Percentiles rank a stretch among this genome's conserved stretches.
These are phyloP conservation scores for Ceratobasidium sp. DNA, from an alignment of 1,284 basidiomycete genomes.

Conservation along the genomic window DNA sequence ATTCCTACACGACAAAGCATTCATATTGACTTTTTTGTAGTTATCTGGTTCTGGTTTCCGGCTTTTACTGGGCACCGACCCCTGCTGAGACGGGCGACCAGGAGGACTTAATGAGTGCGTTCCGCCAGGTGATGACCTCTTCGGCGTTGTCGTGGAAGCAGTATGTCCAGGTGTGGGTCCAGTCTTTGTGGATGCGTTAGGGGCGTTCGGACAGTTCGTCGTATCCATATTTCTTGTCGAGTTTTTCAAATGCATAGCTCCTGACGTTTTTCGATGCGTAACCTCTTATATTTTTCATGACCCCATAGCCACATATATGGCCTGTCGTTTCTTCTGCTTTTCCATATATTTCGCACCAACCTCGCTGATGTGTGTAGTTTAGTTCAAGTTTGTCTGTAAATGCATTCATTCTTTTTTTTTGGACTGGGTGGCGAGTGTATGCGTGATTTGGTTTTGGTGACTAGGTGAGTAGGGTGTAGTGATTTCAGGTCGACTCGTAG, in stretches of 20 bases:
- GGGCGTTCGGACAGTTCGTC: neutral
- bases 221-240: neutral
- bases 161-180: slow-evolving; percentile 29
- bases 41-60: slow-evolving; percentile 83
- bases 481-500: neutral
- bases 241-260: neutral
- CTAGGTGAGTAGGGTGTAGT: neutral
- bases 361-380: neutral
- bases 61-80: slow-evolving; percentile 80
- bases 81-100: slow-evolving; percentile 1
- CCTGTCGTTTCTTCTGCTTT: neutral
- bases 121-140: neutral
- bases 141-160: slow-evolving; percentile 35
- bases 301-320: too few relatives aligned
- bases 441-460: neutral
- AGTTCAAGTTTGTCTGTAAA: neutral
- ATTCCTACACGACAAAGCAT: neutral
- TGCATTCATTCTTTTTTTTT: neutral
- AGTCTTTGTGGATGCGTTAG: slow-evolving; percentile 36
- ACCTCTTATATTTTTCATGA: neutral
- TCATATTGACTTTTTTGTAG: slow-evolving; percentile 58
- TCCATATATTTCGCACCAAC: neutral
- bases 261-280: neutral
- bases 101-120: neutral
- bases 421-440: neutral